A percentile compares a stretch with the other conserved stretches of the same genome.
Evolutionary conservation across 352 stramenopile genomes (phyloP).

Genomic region (Pythium aphanidermatum): DNA sequence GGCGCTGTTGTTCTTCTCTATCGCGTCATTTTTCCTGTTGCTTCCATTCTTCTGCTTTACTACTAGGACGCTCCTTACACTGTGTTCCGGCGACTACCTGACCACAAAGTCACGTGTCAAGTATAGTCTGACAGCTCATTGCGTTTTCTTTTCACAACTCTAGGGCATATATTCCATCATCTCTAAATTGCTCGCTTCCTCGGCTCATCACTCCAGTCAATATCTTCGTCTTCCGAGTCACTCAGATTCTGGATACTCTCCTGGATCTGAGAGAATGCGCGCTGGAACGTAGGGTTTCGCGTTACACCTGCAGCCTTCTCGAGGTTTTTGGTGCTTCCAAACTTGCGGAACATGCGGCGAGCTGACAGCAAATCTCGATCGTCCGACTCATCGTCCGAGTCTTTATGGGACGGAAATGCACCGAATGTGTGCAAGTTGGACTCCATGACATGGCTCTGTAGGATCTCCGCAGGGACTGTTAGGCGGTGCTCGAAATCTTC

Average conservation of each 20-base stretch:
- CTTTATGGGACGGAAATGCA: slow-evolving; percentile 17
- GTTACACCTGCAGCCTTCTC: slow-evolving; percentile 27
- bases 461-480: neutral
- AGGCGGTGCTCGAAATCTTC: neutral
- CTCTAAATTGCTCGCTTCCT: too few species aligned
- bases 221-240: slow-evolving; percentile 34
- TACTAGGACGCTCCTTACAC: too few species aligned
- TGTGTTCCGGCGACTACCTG: too few species aligned
- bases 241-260: slow-evolving; percentile 53
- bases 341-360: slow-evolving; percentile 16
- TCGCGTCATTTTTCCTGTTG: too few species aligned
- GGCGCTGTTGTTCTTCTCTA: too few species aligned
- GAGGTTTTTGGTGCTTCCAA: slow-evolving; percentile 42
- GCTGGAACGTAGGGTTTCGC: slow-evolving; percentile 39
- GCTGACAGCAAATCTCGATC: slow-evolving; percentile 20
- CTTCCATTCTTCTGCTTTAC: too few species aligned
- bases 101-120: too few species aligned
- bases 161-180: too few species aligned
- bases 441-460: slow-evolving; percentile 15
- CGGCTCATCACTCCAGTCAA: too few species aligned
- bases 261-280: slow-evolving; percentile 55
- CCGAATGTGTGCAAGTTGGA: too few species aligned
- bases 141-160: too few species aligned
- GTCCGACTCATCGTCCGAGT: slow-evolving; percentile 17
- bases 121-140: too few species aligned